phyloP scores from a whole-genome alignment of 345 rosid species.

The Rhizophora apiculata region DNA sequence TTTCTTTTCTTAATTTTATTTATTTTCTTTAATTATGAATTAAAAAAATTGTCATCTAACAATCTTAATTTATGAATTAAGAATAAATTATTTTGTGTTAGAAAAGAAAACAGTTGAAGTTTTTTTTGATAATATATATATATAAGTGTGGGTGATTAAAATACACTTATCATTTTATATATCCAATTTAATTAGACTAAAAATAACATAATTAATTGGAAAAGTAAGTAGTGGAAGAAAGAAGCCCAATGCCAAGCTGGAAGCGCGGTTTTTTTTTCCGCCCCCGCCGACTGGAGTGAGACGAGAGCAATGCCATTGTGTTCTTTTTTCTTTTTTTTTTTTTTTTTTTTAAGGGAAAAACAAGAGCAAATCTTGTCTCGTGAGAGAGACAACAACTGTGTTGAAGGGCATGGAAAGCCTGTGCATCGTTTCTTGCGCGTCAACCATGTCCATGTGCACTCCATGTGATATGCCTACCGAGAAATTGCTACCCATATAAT shows the following conservation, averaged over 20 bases:
- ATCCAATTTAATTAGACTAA: no score
- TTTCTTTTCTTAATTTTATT: no score
- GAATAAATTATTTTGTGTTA: no score
- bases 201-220: not conserved
- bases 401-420: not conserved
- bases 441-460: conserved; percentile 4
- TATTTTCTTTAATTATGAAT: no score
- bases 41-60: no score
- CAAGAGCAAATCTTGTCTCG: conserved; percentile 39
- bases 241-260: conserved; percentile 11
- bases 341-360: not conserved
- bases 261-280: conserved; percentile 11
- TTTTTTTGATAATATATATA: no score
- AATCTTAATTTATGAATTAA: no score
- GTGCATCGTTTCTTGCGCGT: conserved; percentile 13
- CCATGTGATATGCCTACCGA: conserved; percentile 4
- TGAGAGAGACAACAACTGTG: not conserved
- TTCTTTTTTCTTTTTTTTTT: no score
- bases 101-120: no score
- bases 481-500: not conserved
- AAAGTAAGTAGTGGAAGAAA: not conserved
- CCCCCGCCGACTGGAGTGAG: conserved; percentile 21
- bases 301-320: no score
- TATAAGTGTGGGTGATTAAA: no score
- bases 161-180: no score